These are phyloP conservation scores for Mycosarcoma maydis DNA, from an alignment of 1,284 basidiomycete species.

Conservation along the genomic window DNA sequence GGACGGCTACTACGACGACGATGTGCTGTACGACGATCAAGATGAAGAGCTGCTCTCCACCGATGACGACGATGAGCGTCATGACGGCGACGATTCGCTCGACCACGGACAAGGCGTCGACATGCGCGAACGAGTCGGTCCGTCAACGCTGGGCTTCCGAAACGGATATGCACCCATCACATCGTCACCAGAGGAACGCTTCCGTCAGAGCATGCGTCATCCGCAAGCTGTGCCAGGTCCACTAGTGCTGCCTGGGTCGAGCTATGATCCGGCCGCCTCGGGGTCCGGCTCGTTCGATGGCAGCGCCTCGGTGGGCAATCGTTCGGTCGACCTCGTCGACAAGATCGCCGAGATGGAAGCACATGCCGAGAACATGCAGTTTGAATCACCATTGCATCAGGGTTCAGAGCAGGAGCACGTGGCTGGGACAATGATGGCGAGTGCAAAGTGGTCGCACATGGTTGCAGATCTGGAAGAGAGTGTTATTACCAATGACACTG, in stretches of 20 bases:
- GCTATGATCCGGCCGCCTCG: conserved; percentile 12
- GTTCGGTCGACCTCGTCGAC: conserved; percentile 44
- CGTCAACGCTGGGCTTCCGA: conserved; percentile 42
- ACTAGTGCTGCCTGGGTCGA: conserved; percentile 13
- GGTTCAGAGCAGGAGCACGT: conserved; percentile 3
- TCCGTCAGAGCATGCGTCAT: conserved; percentile 46
- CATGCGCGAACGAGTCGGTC: conserved; percentile 47
- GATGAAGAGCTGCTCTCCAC: conserved; percentile 27
- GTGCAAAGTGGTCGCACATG: conserved; percentile 28
- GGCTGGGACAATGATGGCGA: background rate
- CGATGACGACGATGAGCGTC: conserved; percentile 17
- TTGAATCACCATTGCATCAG: conserved; percentile 27
- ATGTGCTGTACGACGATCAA: conserved; percentile 25
- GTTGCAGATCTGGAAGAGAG: conserved; percentile 15
- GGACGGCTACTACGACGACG: conserved; percentile 27
- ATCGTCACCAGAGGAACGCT: conserved; percentile 35
- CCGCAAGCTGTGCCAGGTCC: conserved; percentile 23
- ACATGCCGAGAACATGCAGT: conserved; percentile 46
- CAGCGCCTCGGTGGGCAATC: conserved; percentile 28
- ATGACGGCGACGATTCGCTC: conserved; percentile 4
- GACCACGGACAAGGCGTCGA: conserved; percentile 31
- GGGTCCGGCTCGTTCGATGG: conserved; percentile 36
- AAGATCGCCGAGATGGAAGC: conserved; percentile 56
- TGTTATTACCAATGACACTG: conserved; percentile 20
- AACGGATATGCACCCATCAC: conserved; percentile 46